Base-by-base conservation (phyloP, 2,329 filamentous ascomycete genomes). In the Cryphonectria parasitica region DNA sequence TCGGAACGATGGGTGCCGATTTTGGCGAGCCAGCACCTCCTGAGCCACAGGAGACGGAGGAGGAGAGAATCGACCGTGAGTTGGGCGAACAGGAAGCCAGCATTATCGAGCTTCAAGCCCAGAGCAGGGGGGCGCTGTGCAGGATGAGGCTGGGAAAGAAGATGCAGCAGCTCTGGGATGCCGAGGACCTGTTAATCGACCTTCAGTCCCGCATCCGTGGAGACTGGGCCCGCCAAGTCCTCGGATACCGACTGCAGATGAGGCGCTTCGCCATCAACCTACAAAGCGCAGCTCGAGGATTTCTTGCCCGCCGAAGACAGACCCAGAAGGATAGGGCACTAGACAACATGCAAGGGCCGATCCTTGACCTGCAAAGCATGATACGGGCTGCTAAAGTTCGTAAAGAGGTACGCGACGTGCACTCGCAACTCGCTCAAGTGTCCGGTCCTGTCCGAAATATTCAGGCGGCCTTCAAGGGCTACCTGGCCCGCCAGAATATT, bases 1-100 rank as follows among this genome's bases (percentile, higher is more conserved):
- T 99, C 83, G 94, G 94, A 69, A 97, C 95, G 71, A 98, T 99
- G 92, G 92, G 95, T 66, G 95, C 94, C 73, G 95, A 96, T 77
- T 98, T 99, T 84, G 94, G 94, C 52, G 91, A 95, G 7, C 94
- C 97, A 76, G 89, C 78, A 56, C 66, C 75, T 5, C 79, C 91
- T 1, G 87, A 91, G 69, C 91, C 91, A 0, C 90, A 92, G 78
- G 96, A 98, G 77, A 94, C 93, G 0, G 95, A 98, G 75, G 93
- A 98, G 77, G 94, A 98, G 76, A 87, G 94, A 60, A 91, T 96
- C 69, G 89, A 95, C 64, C 87, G 94, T 68, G 94, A 97, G 78
- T 82, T 99, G 4, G 87, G 84, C 19, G 94, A 97, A 76, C 91
- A 93, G 71, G 92, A 96, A 78, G 82, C 80, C 0, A 82, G 85